phyloP scores from a whole-genome alignment of 371 early-diverging fungal genomes.

The Apophysomyces sp. region DNA sequence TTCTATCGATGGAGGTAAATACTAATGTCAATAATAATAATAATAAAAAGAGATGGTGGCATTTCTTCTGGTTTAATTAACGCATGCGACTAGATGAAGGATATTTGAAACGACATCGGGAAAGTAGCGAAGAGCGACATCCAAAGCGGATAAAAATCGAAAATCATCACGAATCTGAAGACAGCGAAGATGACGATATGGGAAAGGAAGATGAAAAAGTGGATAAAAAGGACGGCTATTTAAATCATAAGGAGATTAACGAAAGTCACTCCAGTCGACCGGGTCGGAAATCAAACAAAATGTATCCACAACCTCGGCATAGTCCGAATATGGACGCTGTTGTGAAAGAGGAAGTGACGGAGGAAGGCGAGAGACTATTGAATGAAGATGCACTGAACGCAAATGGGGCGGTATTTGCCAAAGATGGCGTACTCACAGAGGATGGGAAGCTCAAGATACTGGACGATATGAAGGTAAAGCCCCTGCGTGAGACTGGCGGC shows the following conservation, averaged over 20 bases:
- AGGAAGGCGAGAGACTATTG: neutral
- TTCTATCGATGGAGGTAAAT: slow-evolving; percentile 7
- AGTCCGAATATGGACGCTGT: neutral
- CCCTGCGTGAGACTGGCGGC: neutral
- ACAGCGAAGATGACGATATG: neutral
- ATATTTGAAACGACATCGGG: slow-evolving; percentile 9
- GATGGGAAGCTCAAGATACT: slow-evolving; percentile 4
- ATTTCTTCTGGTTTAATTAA: neutral
- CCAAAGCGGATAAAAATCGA: slow-evolving; percentile 10
- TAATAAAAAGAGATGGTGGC: neutral
- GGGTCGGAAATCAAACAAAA: neutral
- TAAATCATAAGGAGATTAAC: neutral
- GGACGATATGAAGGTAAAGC: slow-evolving; percentile 6
- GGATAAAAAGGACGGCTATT: neutral
- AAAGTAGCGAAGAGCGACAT: slow-evolving; percentile 3
- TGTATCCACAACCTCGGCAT: neutral
- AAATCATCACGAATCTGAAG: neutral
- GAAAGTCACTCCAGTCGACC: slow-evolving; percentile 1
- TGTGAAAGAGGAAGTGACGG: neutral
- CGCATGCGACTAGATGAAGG: slow-evolving; percentile 3
- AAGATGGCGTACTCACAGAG: slow-evolving; percentile 1
- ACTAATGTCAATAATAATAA: no score
- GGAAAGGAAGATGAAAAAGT: slow-evolving; percentile 1
- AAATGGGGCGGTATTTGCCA: neutral
- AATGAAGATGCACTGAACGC: slow-evolving; percentile 7